Percentiles rank a stretch among this genome's conserved stretches.
phyloP scores from a whole-genome alignment of 1,284 basidiomycete genomes.

The Malassezia globosa region DNA sequence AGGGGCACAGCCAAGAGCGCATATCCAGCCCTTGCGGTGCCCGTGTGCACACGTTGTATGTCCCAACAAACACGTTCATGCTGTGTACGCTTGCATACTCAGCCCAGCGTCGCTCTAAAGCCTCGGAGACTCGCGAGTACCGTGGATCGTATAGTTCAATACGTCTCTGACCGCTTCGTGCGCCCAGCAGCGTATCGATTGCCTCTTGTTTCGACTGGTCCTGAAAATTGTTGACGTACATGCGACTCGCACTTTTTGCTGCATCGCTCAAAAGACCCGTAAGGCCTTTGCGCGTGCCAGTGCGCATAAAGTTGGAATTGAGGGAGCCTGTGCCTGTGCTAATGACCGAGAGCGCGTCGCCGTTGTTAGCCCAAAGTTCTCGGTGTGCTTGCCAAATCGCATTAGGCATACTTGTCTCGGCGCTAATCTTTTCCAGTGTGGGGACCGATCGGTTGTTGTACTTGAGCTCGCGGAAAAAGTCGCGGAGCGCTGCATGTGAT shows the following conservation, averaged over 20 bases:
- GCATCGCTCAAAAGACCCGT: constrained; percentile 65
- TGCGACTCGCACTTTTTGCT: constrained; percentile 64
- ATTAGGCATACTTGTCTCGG: constrained; percentile 8
- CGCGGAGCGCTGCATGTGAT: constrained; percentile 29
- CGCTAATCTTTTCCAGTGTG: constrained; percentile 35
- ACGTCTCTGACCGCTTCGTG: constrained; percentile 71
- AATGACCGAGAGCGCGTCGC: constrained; percentile 54
- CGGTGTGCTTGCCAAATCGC: constrained; percentile 75
- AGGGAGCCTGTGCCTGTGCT: constrained; percentile 94
- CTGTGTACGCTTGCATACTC: constrained; percentile 74
- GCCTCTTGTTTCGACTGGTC: constrained; percentile 87
- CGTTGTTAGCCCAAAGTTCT: constrained; percentile 69
- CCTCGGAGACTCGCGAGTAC: constrained; percentile 68
- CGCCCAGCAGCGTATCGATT: constrained; percentile 90
- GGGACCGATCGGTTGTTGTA: neutral
- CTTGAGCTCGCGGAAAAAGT: neutral
- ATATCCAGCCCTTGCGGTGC: constrained; percentile 74
- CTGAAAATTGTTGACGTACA: constrained; percentile 96
- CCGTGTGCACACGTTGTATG: constrained; percentile 65
- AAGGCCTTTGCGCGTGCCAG: constrained; percentile 67
- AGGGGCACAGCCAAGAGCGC: constrained; percentile 72
- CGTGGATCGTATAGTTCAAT: constrained; percentile 89
- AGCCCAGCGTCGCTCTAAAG: constrained; percentile 50
- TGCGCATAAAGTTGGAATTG: constrained; percentile 88
- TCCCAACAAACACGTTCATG: constrained; percentile 72